phyloP scores from a whole-genome alignment of 2,329 filamentous ascomycete genomes.

The Penicillium sp. region DNA sequence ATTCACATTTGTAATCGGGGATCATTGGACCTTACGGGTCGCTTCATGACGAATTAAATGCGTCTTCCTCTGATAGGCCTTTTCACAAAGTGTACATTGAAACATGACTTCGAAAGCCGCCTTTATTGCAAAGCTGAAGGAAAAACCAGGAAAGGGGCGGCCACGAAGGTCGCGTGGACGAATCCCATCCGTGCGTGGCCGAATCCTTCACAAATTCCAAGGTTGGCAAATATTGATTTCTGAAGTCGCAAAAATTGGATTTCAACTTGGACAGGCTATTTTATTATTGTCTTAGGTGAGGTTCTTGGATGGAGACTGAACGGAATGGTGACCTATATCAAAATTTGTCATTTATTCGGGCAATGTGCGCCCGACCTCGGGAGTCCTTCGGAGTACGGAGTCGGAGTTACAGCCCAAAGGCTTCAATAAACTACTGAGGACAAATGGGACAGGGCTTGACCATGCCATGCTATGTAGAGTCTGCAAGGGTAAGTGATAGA shows the following conservation, averaged over 20 bases:
- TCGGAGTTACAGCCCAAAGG: background rate
- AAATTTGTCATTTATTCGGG: background rate
- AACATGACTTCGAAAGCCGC: constrained; percentile 17
- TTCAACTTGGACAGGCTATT: background rate
- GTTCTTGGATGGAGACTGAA: background rate
- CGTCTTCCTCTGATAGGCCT: constrained; percentile 23
- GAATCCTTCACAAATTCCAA: background rate
- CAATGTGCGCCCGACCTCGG: background rate
- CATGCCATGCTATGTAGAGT: background rate
- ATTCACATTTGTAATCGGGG: background rate
- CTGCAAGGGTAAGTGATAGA: background rate
- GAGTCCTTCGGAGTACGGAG: background rate
- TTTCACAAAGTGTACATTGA: constrained; percentile 23
- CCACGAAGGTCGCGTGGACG: background rate
- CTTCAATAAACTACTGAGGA: background rate
- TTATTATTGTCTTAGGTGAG: background rate
- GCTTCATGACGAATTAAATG: constrained; percentile 25
- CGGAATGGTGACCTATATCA: background rate
- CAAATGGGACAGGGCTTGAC: background rate
- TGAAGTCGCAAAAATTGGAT: background rate
- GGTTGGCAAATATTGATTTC: background rate
- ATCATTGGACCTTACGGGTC: constrained; percentile 18
- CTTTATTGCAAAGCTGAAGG: background rate
- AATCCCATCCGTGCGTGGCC: constrained; percentile 1
- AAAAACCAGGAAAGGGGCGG: background rate